Conservation (phyloP, 768 basidiomycete species). For the Mycena floridula region DNA sequence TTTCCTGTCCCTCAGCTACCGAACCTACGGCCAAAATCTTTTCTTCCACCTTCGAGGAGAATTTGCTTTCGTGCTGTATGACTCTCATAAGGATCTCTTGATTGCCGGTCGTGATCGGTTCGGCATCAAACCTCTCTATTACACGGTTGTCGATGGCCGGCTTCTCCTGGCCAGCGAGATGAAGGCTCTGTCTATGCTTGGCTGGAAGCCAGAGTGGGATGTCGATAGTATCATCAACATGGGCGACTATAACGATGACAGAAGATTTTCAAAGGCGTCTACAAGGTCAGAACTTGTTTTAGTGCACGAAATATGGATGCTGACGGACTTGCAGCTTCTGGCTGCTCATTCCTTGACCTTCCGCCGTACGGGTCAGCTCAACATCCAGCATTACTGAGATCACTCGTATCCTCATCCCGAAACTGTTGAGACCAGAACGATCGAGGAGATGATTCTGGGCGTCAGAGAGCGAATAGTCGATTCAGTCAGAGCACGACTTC, state of each 20-base stretch:
- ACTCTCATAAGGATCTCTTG: slow-evolving; percentile 5
- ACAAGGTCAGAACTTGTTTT: no score
- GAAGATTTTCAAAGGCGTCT: slow-evolving; percentile 10
- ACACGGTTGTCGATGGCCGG: slow-evolving; percentile 8
- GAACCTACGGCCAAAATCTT: slow-evolving; percentile 9
- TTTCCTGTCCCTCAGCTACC: slow-evolving; percentile 6
- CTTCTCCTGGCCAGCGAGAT: slow-evolving; percentile 13
- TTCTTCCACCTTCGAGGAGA: slow-evolving; percentile 11
- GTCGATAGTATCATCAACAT: slow-evolving; percentile 7
- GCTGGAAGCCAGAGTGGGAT: slow-evolving; percentile 14
- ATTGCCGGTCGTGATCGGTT: slow-evolving; percentile 13
- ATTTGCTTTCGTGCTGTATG: slow-evolving; percentile 15
- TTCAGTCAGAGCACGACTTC: slow-evolving; percentile 2
- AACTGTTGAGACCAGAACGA: not conserved
- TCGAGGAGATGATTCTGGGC: slow-evolving; percentile 2
- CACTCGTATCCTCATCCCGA: not conserved
- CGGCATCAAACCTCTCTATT: slow-evolving; percentile 16
- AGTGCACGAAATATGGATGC: no score
- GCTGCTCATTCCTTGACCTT: no score
- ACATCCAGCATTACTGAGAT: slow-evolving; percentile 8
- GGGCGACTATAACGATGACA: slow-evolving; percentile 6
- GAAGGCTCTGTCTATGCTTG: slow-evolving; percentile 11
- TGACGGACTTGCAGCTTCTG: no score
- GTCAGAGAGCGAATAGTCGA: not conserved
- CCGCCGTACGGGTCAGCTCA: slow-evolving; percentile 3